Base-by-base conservation (phyloP, 2,329 filamentous ascomycete genomes). In the Knufia petricola region DNA sequence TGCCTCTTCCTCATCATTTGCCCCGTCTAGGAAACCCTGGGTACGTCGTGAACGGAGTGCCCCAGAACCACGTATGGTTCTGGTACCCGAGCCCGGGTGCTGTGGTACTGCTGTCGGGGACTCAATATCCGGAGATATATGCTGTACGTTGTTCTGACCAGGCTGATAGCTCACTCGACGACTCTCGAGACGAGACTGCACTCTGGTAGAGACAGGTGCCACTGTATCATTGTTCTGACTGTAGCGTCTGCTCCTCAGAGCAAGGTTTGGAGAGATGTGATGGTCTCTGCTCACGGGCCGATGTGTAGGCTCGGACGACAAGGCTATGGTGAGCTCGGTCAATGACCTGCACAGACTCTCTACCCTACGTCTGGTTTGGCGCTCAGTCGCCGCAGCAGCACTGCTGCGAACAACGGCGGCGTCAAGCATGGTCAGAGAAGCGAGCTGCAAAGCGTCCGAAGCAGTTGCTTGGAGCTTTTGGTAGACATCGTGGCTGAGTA, bases 291-390 rank as follows among this genome's bases (percentile, higher is more conserved):
- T 66, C 4, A 54, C 59, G n/a, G 59, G 59, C 39, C 60, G 63
- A 42, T 52, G 31, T 4, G 19, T 37, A 40, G 50, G 41, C 21
- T 45, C 77, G 54, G 86, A 84, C 24, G 82, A 81, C 47, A 98
- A 70, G 1, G 88, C 85, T 49, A 98, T 77, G 62, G 87, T 95
- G 4, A 98, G 74, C 65, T 98, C 92, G 0, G 90, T 96, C 55
- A 98, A 69, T 60, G 85, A 92, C 47, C 90, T 84, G 64, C 92
- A 96, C 62, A 98, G 81, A 61, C 85, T 88, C 62, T 98, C 90
- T 23, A 87, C 87, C 66, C 95, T 95, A 53, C 90, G 81, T 42
- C 88, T 81, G 13, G 95, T 74, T 62, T 94, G 87, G 44, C 92
- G 80, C 63, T 98, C 90, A 1, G 85, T 82, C 9, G 62, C 58